Percentiles rank a stretch among this genome's conserved stretches.
phyloP scores from a whole-genome alignment of 179 eudicot genomes.

The Patellifolia procumbens region DNA sequence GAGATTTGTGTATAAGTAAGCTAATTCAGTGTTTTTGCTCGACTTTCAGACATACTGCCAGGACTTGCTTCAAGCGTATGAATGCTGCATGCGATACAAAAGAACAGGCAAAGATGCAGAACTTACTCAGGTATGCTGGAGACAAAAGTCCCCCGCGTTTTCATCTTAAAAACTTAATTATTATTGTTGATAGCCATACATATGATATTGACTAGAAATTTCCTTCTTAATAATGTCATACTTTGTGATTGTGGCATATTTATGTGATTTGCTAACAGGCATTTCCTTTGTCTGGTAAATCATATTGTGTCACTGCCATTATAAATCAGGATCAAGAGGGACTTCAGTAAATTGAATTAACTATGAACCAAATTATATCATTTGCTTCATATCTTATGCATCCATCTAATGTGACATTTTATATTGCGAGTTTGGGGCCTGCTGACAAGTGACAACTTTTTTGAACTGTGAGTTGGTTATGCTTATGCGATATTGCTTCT shows the following conservation, averaged over 20 bases:
- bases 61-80: constrained; percentile 86
- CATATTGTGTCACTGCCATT: too few species aligned
- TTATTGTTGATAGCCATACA: too few species aligned
- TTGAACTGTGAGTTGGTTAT: neutral
- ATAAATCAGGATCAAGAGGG: too few species aligned
- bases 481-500: constrained; percentile 26
- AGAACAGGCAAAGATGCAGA: constrained; percentile 95
- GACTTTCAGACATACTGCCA: constrained; percentile 72
- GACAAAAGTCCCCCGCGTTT: neutral
- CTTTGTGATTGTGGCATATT: too few species aligned
- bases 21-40: constrained; percentile 13
- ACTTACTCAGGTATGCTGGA: constrained; percentile 74
- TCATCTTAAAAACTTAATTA: too few species aligned
- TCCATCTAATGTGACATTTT: too few species aligned
- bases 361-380: too few species aligned
- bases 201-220: too few species aligned
- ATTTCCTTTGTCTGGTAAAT: too few species aligned
- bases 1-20: neutral
- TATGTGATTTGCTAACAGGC: neutral
- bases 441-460: neutral
- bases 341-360: too few species aligned
- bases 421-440: neutral
- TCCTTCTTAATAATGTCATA: neutral
- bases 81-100: constrained; percentile 92
- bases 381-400: too few species aligned